Base-by-base conservation (phyloP, 2,329 filamentous ascomycete species). In the Orbilia blumenaviensis region DNA sequence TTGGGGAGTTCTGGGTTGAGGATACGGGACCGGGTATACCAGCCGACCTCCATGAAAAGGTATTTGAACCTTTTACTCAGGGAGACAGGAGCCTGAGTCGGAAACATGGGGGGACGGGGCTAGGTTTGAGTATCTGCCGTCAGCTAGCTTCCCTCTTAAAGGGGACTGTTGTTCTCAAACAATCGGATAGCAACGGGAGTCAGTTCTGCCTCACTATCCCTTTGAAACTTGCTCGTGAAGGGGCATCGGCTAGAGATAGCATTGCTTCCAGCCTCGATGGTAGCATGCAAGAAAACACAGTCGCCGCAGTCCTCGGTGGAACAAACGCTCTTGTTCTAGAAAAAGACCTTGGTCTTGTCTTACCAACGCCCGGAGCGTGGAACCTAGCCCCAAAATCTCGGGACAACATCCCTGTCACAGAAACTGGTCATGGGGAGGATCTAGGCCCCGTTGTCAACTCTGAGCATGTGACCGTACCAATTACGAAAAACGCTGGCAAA, bases 11-110 rank as follows among this genome's bases (percentile, higher is more conserved):
- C 76, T 91, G 96, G 81, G 92, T 97, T 0, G 87, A 93, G 81
- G 94, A 97, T 79, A 94, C 90, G 0, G 94, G 94, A 0, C 93
- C 93, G 0, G 94, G 94, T 27, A 96, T 97, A 67, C 89, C 92
- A 0, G 87, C 89, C 5, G 85, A 90, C 78, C 88, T 96, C 82
- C 92, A 93, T 79, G 86, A 92, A 68, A 90, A 90, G 79, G 92
- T 97, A 8, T 97, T 97, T 81, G 94, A 97, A 82, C 94, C 94
- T 0, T 97, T 97, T 81, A 92, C 97, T 0, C 94, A 97, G 82
- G 94, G 92, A n/a, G 93, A 97, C 81, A 84, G 95, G 0, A 92
- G 93, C 0, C 84, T 97, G 14, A 96, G 91, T 84, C 96, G 93
- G 82, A 95, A 95, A 81, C 96, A 90, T 81, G 93, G 93, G 16